These are phyloP conservation scores for Cyberlindnera nakhonratchasimensis DNA, from an alignment of 805 yeast genomes.

Conservation along the genomic window DNA sequence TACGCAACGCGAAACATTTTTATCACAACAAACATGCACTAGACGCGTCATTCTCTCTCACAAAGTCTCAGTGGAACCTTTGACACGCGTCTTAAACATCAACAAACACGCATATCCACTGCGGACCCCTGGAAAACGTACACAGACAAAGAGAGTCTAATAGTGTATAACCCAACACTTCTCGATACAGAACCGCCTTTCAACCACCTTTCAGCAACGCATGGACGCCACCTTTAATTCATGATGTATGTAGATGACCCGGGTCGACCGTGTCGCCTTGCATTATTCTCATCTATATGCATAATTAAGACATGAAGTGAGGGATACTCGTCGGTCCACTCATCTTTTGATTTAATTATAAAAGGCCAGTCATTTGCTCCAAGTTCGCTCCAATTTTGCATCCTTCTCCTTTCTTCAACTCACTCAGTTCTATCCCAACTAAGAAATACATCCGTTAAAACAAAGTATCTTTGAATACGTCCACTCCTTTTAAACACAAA, in stretches of 20 bases:
- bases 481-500: conserved; percentile 20
- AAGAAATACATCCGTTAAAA: too few species aligned
- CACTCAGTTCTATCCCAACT: conserved; percentile 7
- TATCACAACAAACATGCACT: not conserved
- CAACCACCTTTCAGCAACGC: not conserved
- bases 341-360: conserved; percentile 2
- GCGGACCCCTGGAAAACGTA: not conserved
- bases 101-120: conserved; percentile 5
- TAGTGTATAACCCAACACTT: too few species aligned
- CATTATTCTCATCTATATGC: too few species aligned
- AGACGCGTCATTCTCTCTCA: conserved; percentile 3
- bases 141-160: too few species aligned
- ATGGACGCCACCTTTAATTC: not conserved
- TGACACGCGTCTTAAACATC: conserved; percentile 1
- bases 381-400: not conserved
- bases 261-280: too few species aligned
- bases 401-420: not conserved
- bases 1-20: not conserved
- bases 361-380: not conserved
- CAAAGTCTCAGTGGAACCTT: conserved; percentile 1
- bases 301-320: not conserved
- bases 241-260: too few species aligned
- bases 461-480: conserved; percentile 19
- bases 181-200: too few species aligned
- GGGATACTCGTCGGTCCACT: too few species aligned